Evolutionary conservation across 345 rosid genomes (phyloP).

Genomic region (Microcos paniculata): DNA sequence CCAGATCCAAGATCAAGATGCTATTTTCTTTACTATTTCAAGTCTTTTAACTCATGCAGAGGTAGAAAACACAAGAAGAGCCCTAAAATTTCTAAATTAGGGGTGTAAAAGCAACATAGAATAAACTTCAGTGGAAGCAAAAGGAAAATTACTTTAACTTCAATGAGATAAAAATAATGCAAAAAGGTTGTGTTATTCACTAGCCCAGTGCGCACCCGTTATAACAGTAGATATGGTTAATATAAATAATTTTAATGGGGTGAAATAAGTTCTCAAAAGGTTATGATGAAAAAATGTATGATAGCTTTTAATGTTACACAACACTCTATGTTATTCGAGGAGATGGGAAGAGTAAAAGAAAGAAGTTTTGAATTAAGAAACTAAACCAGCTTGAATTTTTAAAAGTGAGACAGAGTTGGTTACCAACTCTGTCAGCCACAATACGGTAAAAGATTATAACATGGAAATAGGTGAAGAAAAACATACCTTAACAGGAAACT

Average conservation of each 20-base stretch:
- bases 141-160: background rate
- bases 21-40: background rate
- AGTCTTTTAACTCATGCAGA: background rate
- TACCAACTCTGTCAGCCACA: background rate
- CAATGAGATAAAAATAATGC: background rate
- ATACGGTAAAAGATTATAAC: background rate
- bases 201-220: too few relatives aligned
- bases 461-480: slow-evolving; percentile 8
- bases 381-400: too few relatives aligned
- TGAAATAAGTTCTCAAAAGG: too few relatives aligned
- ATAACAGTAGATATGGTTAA: too few relatives aligned
- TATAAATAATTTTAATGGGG: too few relatives aligned
- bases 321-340: too few relatives aligned
- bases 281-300: too few relatives aligned
- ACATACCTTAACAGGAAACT: slow-evolving; percentile 69
- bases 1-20: background rate
- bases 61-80: background rate
- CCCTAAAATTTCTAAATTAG: background rate
- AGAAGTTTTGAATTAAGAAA: too few relatives aligned
- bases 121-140: background rate
- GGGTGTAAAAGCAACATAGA: background rate
- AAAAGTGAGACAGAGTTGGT: background rate
- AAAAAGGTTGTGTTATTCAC: background rate
- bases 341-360: too few relatives aligned
- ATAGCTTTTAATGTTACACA: too few relatives aligned